Percentiles rank a stretch among this genome's conserved stretches.
phyloP scores from a whole-genome alignment of 345 rosid species.

The Corchorus olitorius region DNA sequence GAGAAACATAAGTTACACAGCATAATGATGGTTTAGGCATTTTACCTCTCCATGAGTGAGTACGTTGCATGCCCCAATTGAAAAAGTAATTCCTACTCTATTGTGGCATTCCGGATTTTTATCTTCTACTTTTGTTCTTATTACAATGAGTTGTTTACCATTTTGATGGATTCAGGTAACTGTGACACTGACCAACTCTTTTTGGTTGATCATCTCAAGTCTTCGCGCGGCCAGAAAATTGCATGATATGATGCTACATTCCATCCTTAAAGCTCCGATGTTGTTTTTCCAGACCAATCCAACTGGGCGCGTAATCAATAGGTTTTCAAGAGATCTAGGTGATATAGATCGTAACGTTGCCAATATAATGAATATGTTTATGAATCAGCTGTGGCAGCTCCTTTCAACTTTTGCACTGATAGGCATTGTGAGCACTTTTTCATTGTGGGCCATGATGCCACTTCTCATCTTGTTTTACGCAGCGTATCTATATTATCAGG shows the following conservation, averaged over 20 bases:
- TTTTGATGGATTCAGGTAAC: conserved; percentile 53
- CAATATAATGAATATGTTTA: conserved; percentile 62
- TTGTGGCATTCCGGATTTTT: neutral
- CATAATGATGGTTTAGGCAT: neutral
- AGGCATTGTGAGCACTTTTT: conserved; percentile 83
- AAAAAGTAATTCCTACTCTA: neutral
- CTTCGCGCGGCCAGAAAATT: conserved; percentile 79
- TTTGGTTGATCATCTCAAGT: conserved; percentile 87
- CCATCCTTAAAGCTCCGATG: conserved; percentile 91
- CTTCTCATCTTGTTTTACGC: conserved; percentile 84
- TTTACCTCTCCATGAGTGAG: neutral
- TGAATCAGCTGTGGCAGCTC: conserved; percentile 80
- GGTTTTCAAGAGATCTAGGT: conserved; percentile 92
- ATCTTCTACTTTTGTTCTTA: neutral
- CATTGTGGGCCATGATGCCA: conserved; percentile 95
- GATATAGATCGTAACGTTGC: conserved; percentile 90
- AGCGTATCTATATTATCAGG: conserved; percentile 95
- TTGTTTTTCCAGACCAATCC: conserved; percentile 95
- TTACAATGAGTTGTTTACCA: conserved; percentile 1
- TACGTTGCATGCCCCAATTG: neutral
- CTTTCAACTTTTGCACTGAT: conserved; percentile 89
- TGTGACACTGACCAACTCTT: conserved; percentile 76
- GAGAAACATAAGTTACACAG: no score
- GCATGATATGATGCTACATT: conserved; percentile 77
- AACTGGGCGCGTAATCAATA: conserved; percentile 82